Evolutionary conservation across 371 early-diverging fungal species (phyloP).

Genomic region (Rhizomucor miehei): DNA sequence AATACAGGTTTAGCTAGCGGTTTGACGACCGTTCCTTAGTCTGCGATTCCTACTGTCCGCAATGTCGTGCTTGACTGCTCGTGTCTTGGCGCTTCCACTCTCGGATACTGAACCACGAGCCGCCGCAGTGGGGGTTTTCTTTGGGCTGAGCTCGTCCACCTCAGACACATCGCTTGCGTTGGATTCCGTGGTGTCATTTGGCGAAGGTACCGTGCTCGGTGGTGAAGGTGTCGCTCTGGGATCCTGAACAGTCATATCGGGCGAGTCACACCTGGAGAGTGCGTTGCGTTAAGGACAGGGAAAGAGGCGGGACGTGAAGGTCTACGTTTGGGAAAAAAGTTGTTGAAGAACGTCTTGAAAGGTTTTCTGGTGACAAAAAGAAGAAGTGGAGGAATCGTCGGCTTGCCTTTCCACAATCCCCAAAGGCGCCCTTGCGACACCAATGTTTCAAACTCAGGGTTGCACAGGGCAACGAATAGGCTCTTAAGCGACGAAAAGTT

Average conservation of each 20-base stretch:
- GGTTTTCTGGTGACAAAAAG: conserved; percentile 3
- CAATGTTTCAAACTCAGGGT: too few relatives aligned
- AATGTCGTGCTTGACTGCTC: conserved; percentile 13
- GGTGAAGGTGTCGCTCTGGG: conserved; percentile 13
- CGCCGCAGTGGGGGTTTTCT: conserved; percentile 1
- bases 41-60: conserved; percentile 11
- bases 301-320: conserved; percentile 12
- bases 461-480: too few relatives aligned
- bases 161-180: conserved; percentile 19
- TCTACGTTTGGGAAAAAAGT: conserved; percentile 15
- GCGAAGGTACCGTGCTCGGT: conserved; percentile 12
- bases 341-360: conserved; percentile 21
- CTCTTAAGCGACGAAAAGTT: too few relatives aligned
- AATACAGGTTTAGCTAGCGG: neutral
- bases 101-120: conserved; percentile 7
- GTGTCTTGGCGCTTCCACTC: conserved; percentile 10
- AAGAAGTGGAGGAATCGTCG: conserved; percentile 3
- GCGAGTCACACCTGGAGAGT: conserved; percentile 10
- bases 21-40: neutral
- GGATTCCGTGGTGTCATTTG: conserved; percentile 17
- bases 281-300: conserved; percentile 4
- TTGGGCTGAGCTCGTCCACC: conserved; percentile 14
- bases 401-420: too few relatives aligned
- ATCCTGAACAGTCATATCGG: conserved; percentile 17
- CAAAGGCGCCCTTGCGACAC: too few relatives aligned